Evolutionary conservation across 2,329 filamentous ascomycete species (phyloP), one percentile per base, ranked within the genome.

Genomic region (Dactylellina cionopaga): DNA sequence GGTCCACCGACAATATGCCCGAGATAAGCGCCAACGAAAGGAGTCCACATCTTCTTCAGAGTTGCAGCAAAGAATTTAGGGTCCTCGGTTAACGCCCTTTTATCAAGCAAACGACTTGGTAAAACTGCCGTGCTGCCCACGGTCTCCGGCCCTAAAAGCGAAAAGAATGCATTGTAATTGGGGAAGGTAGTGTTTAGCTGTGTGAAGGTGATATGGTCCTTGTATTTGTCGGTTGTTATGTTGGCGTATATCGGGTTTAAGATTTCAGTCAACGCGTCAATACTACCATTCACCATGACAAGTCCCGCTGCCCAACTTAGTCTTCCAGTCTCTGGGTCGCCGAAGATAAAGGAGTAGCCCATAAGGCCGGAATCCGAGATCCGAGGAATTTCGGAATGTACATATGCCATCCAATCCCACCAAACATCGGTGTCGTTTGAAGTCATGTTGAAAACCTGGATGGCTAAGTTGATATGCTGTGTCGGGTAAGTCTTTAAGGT

Each of bases 351-450:
- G 46, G 81, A 78, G 39, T 82, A 80, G 5, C 80, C 79, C 6
- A 78, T 77, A 22, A 79, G 78, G 0, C 83, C 76, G 46, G 82
- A 82, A 73, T 83, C 84, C 70, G 83, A 83, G 17, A 82, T 78
- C 43, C 81, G 81, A 9, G 84, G 79, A 0, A 83, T 79, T 19
- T 80, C 77, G 22, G 80, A 80, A 47, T 84, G 82, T 37, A 82
- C 80, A 68, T 79, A 75, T 58, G 80, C 80, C 39, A 80, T 75
- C 65, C 81, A 80, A 47, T 79, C 79, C 76, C 79, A 83, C 62
- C 79, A 78, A 11, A 81, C 71, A 1, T 79, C 78, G 1, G 74
- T 74, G 11, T 80, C 77, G 2, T 63, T 37, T 1, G 79, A 80
- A 6, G 77, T 75, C 31, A 82, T 71, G 22, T 76, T 76, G 29